phyloP scores from a whole-genome alignment of 2,329 filamentous ascomycete species.

The Geosmithia morbida region DNA sequence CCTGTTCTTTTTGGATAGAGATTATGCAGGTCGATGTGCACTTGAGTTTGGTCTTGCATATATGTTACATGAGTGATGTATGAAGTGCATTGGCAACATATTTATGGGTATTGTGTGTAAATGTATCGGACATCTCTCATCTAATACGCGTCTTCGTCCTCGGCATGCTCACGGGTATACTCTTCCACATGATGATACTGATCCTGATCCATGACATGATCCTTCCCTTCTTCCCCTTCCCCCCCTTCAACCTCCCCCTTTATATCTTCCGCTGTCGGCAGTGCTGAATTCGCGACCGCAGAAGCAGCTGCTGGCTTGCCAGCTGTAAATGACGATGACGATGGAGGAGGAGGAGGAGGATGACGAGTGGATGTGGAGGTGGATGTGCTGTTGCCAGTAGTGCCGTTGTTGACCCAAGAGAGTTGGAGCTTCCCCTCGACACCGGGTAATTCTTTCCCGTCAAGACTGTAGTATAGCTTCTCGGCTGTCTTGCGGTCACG shows the following conservation, averaged over 20 bases:
- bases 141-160: conserved; percentile 2
- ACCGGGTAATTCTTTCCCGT: conserved; percentile 43
- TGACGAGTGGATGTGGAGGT: not conserved
- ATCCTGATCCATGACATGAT: not conserved
- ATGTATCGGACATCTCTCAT: not conserved
- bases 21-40: too few relatives aligned
- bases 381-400: conserved; percentile 5
- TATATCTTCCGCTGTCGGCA: not conserved
- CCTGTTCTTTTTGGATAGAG: too few relatives aligned
- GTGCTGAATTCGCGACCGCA: too few relatives aligned
- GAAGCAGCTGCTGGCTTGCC: conserved; percentile 3
- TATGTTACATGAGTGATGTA: too few relatives aligned
- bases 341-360: conserved; percentile 3
- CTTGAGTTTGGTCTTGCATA: too few relatives aligned
- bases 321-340: conserved; percentile 1
- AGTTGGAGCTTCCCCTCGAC: conserved; percentile 49
- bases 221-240: not conserved
- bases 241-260: not conserved
- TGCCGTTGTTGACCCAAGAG: conserved; percentile 36
- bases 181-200: not conserved
- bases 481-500: conserved; percentile 59
- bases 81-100: too few relatives aligned
- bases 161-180: not conserved
- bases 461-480: conserved; percentile 46
- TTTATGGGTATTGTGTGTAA: too few relatives aligned